These are phyloP conservation scores for Moesziomyces parantarcticus DNA, from an alignment of 1,284 basidiomycete species.

Conservation along the genomic window DNA sequence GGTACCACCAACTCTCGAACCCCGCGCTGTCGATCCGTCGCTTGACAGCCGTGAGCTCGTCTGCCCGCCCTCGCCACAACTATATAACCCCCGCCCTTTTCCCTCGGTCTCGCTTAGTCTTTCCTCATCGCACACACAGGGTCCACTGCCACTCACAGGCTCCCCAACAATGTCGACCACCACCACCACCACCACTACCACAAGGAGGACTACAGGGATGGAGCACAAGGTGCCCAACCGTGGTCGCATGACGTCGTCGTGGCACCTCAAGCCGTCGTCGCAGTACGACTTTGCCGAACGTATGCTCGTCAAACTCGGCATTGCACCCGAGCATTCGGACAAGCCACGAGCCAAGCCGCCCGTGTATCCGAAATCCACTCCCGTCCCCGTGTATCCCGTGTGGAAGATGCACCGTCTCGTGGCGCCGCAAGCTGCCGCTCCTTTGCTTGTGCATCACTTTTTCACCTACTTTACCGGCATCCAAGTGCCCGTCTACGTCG, in stretches of 20 bases:
- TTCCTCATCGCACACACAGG: too few species aligned
- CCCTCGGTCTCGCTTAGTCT: too few species aligned
- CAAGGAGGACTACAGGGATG: neutral
- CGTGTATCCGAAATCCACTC: constrained; percentile 19
- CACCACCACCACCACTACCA: constrained; percentile 7
- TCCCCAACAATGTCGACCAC: neutral
- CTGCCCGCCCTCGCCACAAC: too few species aligned
- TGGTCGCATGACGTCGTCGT: constrained; percentile 22
- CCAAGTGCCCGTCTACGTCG: constrained; percentile 15
- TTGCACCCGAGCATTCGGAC: constrained; percentile 9
- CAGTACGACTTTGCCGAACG: constrained; percentile 17
- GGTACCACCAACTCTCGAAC: too few species aligned
- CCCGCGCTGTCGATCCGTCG: too few species aligned
- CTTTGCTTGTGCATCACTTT: constrained; percentile 29
- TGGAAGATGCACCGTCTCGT: constrained; percentile 40
- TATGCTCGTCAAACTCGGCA: constrained; percentile 6
- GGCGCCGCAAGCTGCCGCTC: constrained; percentile 31
- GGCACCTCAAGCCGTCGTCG: constrained; percentile 17
- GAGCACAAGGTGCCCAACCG: constrained; percentile 4
- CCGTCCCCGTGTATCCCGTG: constrained; percentile 43
- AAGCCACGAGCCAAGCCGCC: constrained; percentile 8
- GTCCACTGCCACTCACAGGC: too few species aligned
- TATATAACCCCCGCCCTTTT: too few species aligned
- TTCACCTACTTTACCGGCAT: constrained; percentile 34
- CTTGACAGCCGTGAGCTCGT: too few species aligned